These are phyloP conservation scores for Ascochyta viciae-villosae DNA, from an alignment of 2,329 filamentous ascomycete species.

Conservation along the genomic window DNA sequence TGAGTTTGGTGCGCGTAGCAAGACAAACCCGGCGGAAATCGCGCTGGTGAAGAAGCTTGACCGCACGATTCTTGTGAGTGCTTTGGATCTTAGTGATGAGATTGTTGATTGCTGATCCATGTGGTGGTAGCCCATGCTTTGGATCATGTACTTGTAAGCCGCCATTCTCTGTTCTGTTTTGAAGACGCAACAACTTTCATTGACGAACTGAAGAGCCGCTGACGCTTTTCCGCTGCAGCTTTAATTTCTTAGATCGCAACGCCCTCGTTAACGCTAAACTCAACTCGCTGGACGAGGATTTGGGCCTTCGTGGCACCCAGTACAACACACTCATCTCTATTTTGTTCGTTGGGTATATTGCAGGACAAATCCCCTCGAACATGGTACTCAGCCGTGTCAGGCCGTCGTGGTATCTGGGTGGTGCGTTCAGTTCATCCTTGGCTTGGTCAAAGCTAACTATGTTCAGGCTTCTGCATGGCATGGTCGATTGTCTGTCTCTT, in stretches of 20 bases:
- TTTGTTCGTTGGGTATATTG: slow-evolving; percentile 59
- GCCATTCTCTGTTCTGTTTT: too few relatives aligned
- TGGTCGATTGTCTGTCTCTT: slow-evolving; percentile 48
- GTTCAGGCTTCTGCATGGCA: slow-evolving; percentile 36
- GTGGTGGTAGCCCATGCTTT: slow-evolving; percentile 46
- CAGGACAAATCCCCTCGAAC: slow-evolving; percentile 50
- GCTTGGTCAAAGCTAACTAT: not conserved
- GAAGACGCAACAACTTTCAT: not conserved
- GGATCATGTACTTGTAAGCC: slow-evolving; percentile 51
- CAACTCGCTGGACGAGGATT: slow-evolving; percentile 66
- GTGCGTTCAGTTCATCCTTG: not conserved
- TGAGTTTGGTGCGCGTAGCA: slow-evolving; percentile 40
- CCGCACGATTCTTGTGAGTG: slow-evolving; percentile 36
- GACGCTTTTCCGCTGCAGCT: not conserved
- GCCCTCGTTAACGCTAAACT: slow-evolving; percentile 71
- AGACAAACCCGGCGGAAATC: slow-evolving; percentile 43
- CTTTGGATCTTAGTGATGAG: too few relatives aligned
- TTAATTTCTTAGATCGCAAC: slow-evolving; percentile 61
- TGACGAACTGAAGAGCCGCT: not conserved
- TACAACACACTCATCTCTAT: slow-evolving; percentile 15
- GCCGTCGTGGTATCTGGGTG: slow-evolving; percentile 27
- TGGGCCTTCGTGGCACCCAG: slow-evolving; percentile 37
- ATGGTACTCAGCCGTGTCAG: slow-evolving; percentile 50
- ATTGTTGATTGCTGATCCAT: not conserved
- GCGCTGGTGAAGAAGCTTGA: slow-evolving; percentile 44